Conservation (phyloP, 129 eudicot genomes). For the Centaurea solstitialis region DNA sequence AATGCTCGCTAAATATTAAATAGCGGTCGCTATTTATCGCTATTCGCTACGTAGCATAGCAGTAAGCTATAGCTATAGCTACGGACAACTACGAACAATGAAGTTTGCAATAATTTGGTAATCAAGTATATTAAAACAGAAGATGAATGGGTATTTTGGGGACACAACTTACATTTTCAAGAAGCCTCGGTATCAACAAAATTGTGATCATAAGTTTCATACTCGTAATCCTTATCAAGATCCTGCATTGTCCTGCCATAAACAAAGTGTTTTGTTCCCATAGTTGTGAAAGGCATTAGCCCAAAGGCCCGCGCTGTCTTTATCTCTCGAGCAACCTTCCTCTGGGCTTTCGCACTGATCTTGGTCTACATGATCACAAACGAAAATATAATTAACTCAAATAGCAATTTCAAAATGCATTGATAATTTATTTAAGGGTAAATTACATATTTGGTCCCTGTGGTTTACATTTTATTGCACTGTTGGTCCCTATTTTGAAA, state of each 20-base stretch:
- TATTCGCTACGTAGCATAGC: no score
- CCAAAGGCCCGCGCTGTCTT: slow-evolving; percentile 73
- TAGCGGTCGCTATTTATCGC: no score
- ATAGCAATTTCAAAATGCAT: neutral
- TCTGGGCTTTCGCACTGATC: slow-evolving; percentile 88
- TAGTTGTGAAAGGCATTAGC: slow-evolving; percentile 84
- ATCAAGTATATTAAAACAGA: neutral
- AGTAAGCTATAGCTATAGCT: no score
- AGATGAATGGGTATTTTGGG: neutral
- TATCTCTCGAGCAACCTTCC: slow-evolving; percentile 88
- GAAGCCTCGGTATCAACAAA: slow-evolving; percentile 25
- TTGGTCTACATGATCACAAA: slow-evolving; percentile 47
- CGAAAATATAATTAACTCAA: neutral
- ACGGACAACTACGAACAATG: no score
- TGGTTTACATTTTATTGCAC: no score
- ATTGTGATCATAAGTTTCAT: slow-evolving; percentile 37
- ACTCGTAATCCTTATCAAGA: slow-evolving; percentile 57
- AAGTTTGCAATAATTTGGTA: neutral
- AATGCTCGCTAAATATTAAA: no score
- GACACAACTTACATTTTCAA: slow-evolving; percentile 13
- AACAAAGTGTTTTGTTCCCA: slow-evolving; percentile 73
- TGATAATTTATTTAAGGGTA: neutral
- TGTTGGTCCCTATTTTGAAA: no score
- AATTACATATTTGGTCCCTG: no score
- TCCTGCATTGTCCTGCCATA: slow-evolving; percentile 68